Evolutionary conservation across 2,329 filamentous ascomycete species (phyloP).

Genomic region (Aspergillus carbonarius): DNA sequence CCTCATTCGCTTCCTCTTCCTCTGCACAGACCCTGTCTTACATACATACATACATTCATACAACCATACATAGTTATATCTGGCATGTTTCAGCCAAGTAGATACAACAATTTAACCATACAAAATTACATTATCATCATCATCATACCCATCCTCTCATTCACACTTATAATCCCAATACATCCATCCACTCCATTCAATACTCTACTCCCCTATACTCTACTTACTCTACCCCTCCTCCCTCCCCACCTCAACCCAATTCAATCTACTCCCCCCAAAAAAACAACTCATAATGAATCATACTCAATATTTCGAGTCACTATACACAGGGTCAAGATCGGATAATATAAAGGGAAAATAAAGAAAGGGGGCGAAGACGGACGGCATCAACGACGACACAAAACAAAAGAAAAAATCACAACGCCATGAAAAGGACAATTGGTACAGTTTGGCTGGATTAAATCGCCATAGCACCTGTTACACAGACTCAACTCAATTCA

Average conservation of each 20-base stretch:
- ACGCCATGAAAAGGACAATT: constrained; percentile 25
- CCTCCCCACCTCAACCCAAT: neutral
- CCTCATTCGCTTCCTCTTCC: neutral
- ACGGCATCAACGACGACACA: constrained; percentile 1
- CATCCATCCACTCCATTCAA: neutral
- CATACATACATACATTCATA: too few relatives aligned
- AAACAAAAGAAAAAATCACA: constrained; percentile 29
- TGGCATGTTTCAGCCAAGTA: too few relatives aligned
- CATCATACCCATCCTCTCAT: neutral
- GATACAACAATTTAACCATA: too few relatives aligned
- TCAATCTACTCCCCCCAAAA: neutral
- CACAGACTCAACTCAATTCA: too few relatives aligned
- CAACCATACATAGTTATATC: too few relatives aligned
- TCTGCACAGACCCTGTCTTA: neutral
- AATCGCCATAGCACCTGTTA: too few relatives aligned
- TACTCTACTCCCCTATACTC: neutral
- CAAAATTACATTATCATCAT: too few relatives aligned
- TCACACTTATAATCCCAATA: neutral
- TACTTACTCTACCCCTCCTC: neutral
- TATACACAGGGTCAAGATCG: constrained; percentile 19
- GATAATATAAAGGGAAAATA: constrained; percentile 24
- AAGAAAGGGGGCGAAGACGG: constrained; percentile 12
- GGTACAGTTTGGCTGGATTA: too few relatives aligned
- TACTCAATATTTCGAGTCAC: constrained; percentile 15
- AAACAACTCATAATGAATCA: neutral